These are phyloP conservation scores for Aspergillus pseudoterreus DNA, from an alignment of 2,329 filamentous ascomycete genomes.

Conservation along the genomic window DNA sequence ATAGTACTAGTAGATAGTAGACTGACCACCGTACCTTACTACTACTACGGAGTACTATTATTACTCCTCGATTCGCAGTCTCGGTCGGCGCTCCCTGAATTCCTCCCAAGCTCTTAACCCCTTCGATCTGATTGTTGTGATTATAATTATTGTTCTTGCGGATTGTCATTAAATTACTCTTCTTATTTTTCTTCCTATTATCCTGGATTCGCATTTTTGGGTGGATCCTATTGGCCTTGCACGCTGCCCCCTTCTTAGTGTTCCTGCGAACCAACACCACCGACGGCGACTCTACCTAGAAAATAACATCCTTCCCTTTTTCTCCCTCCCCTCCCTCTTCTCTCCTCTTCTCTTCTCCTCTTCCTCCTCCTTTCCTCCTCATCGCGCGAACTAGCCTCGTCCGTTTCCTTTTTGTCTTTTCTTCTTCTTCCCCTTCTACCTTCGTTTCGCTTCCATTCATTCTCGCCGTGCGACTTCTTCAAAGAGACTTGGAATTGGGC, in stretches of 20 bases:
- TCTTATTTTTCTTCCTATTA: constrained; percentile 6
- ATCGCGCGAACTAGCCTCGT: constrained; percentile 12
- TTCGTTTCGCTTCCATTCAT: constrained; percentile 21
- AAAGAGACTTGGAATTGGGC: constrained; percentile 31
- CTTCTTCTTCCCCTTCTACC: constrained; percentile 12
- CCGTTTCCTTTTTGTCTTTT: constrained; percentile 19
- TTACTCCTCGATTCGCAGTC: constrained; percentile 12
- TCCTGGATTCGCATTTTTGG: background rate
- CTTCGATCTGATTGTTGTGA: constrained; percentile 13
- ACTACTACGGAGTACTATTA: constrained; percentile 1
- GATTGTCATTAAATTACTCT: constrained; percentile 4
- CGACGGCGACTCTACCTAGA: too few species aligned
- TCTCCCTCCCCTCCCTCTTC: constrained; percentile 10
- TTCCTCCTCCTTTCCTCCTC: constrained; percentile 13
- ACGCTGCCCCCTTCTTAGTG: constrained; percentile 8
- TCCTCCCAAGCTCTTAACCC: constrained; percentile 12
- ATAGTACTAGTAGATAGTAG: too few species aligned
- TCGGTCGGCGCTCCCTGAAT: constrained; percentile 21
- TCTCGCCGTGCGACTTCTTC: constrained; percentile 34
- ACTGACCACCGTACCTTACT: background rate
- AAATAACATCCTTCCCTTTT: background rate
- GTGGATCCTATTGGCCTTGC: background rate
- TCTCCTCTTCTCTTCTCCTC: constrained; percentile 15
- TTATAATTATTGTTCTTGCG: constrained; percentile 8
- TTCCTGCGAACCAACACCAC: too few species aligned